These are phyloP conservation scores for Saturnispora ahearnii DNA, from an alignment of 805 yeast species.

Conservation along the genomic window DNA sequence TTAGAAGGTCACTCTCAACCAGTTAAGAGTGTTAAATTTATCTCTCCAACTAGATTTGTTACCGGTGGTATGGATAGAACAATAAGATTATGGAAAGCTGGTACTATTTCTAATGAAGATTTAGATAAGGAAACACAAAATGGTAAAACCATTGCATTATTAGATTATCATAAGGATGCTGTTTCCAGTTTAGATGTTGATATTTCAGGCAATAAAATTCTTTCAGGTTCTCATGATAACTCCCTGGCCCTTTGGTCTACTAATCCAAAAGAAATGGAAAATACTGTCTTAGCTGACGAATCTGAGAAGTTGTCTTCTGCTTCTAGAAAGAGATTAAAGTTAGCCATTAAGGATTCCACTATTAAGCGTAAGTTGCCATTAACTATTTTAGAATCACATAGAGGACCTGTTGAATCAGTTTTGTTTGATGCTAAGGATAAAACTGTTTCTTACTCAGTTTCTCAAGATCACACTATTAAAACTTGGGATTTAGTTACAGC, in stretches of 20 bases:
- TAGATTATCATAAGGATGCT: conserved; percentile 85
- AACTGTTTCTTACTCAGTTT: conserved; percentile 85
- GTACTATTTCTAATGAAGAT: conserved; percentile 33
- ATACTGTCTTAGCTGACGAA: conserved; percentile 39
- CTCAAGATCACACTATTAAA: conserved; percentile 90
- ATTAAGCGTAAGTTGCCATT: conserved; percentile 78
- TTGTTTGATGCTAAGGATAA: conserved; percentile 63
- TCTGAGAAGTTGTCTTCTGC: conserved; percentile 49
- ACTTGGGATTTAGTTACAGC: conserved; percentile 95
- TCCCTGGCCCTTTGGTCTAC: conserved; percentile 86
- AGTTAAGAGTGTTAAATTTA: conserved; percentile 73
- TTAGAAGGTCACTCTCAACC: conserved; percentile 85
- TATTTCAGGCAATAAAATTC: conserved; percentile 44
- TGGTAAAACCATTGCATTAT: conserved; percentile 72
- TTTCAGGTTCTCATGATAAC: conserved; percentile 80
- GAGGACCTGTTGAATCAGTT: conserved; percentile 81
- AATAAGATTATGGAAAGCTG: conserved; percentile 78
- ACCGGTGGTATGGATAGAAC: conserved; percentile 87
- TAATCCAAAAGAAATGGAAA: conserved; percentile 68
- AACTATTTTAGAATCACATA: conserved; percentile 69
- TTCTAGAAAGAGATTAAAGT: conserved; percentile 78
- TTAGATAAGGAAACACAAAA: conserved; percentile 36
- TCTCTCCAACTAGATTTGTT: conserved; percentile 64
- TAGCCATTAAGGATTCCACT: conserved; percentile 68
- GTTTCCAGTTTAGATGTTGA: conserved; percentile 70